Conservation (phyloP, 768 basidiomycete genomes). For the Boletus insuetus region DNA sequence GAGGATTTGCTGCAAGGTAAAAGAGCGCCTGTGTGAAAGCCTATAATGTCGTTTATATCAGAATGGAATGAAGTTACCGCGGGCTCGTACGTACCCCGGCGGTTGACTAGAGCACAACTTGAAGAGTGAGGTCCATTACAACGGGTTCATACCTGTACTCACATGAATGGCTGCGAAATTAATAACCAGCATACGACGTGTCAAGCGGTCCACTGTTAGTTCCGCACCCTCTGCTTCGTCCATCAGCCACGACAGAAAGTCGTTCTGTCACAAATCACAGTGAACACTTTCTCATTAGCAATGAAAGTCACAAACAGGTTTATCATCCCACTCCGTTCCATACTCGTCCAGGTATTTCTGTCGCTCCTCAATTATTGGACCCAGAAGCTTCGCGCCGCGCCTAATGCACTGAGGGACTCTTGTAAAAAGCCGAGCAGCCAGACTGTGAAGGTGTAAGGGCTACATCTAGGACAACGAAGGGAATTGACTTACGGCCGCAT, state of each 20-base stretch:
- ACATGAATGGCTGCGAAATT: constrained; percentile 26
- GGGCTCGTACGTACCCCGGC: constrained; percentile 9
- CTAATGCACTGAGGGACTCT: background rate
- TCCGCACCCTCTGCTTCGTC: constrained; percentile 24
- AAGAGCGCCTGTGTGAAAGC: constrained; percentile 35
- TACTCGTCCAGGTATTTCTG: constrained; percentile 16
- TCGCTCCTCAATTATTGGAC: constrained; percentile 33
- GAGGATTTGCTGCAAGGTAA: constrained; percentile 34
- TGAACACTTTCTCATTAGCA: background rate
- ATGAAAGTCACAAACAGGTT: constrained; percentile 18
- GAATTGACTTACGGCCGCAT: background rate
- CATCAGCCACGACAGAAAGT: constrained; percentile 36
- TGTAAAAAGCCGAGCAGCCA: background rate
- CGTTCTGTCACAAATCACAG: constrained; percentile 20
- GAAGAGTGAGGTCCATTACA: background rate
- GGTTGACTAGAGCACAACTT: constrained; percentile 14
- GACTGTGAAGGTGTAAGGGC: background rate
- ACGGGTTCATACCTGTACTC: background rate
- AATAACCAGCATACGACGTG: constrained; percentile 5
- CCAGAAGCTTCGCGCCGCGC: constrained; percentile 13
- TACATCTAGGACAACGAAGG: background rate
- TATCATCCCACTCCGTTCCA: constrained; percentile 28
- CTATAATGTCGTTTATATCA: constrained; percentile 10
- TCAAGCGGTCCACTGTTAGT: constrained; percentile 21
- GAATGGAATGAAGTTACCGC: background rate